These are phyloP conservation scores for Oenanthe javanica DNA, from an alignment of 140 eudicot species.

Conservation along the genomic window DNA sequence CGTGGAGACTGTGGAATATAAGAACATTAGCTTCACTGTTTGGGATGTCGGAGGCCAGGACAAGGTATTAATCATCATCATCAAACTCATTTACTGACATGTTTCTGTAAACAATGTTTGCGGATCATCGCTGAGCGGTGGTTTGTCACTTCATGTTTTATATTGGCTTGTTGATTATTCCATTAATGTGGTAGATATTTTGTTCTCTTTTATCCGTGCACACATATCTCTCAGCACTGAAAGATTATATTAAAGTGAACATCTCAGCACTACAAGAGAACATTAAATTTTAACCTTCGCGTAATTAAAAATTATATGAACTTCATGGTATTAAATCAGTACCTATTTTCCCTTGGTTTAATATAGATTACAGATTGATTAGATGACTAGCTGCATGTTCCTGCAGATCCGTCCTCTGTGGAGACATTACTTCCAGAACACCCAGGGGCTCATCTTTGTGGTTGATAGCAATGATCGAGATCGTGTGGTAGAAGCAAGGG, in stretches of 20 bases:
- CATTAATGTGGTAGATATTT: not conserved
- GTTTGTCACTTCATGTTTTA: not conserved
- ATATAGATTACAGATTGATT: not conserved
- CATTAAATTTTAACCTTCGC: not conserved
- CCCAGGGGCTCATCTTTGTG: slow-evolving; percentile 22
- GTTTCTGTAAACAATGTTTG: not conserved
- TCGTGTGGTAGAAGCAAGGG: slow-evolving; percentile 22
- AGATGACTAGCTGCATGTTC: not conserved
- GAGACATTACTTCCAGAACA: slow-evolving; percentile 21
- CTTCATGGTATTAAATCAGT: not conserved
- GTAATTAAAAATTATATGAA: not conserved
- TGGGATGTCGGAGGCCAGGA: slow-evolving; percentile 19
- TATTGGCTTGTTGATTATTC: not conserved
- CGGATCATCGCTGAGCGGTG: not conserved
- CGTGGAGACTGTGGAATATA: slow-evolving; percentile 19
- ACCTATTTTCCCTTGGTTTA: not conserved
- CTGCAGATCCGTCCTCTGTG: slow-evolving; percentile 14
- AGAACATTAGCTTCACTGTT: slow-evolving; percentile 18
- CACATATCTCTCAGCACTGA: not conserved
- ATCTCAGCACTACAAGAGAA: not conserved
- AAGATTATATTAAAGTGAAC: not conserved
- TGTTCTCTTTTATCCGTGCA: not conserved
- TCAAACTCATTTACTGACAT: not conserved
- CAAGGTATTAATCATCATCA: not conserved
- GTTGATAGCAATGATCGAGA: slow-evolving; percentile 24